A percentile compares a stretch with the other conserved stretches of the same genome.
phyloP scores from a whole-genome alignment of 2,329 filamentous ascomycete species.

The Pseudomassariella vexata region DNA sequence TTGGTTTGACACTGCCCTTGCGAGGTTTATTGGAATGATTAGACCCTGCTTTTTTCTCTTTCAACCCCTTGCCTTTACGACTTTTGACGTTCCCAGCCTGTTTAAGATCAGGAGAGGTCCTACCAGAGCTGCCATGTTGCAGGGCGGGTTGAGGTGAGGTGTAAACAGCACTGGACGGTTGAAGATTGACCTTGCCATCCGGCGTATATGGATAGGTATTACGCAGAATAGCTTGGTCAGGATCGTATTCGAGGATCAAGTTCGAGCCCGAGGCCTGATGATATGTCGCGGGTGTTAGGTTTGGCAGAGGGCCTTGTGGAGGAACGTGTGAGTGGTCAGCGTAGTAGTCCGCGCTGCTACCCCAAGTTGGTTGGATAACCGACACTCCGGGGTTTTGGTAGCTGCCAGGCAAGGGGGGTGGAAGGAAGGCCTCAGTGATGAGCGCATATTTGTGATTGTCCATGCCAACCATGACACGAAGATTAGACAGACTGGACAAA shows the following conservation, averaged over 20 bases:
- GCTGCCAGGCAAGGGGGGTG: conserved; percentile 7
- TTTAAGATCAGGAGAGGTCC: conserved; percentile 6
- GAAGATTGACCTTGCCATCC: too few relatives aligned
- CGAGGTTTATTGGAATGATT: conserved; percentile 7
- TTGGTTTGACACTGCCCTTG: conserved; percentile 6
- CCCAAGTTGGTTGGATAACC: too few relatives aligned
- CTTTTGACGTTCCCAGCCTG: background rate
- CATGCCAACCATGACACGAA: conserved; percentile 21
- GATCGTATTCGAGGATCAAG: too few relatives aligned
- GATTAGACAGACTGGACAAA: conserved; percentile 20
- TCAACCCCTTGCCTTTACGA: too few relatives aligned
- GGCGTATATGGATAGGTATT: too few relatives aligned
- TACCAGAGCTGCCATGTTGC: conserved; percentile 1
- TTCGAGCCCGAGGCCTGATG: too few relatives aligned
- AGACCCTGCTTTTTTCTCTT: background rate
- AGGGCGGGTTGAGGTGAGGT: background rate
- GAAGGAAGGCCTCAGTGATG: conserved; percentile 34
- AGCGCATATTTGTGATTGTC: conserved; percentile 27
- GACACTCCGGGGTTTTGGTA: background rate
- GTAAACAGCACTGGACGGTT: too few relatives aligned
- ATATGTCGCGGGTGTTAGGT: conserved; percentile 5
- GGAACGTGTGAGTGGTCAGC: too few relatives aligned
- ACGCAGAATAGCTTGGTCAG: too few relatives aligned
- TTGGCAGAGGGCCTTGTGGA: too few relatives aligned
- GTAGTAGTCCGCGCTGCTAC: too few relatives aligned